phyloP scores from a whole-genome alignment of 2,329 filamentous ascomycete genomes.

The Alternaria burnsii region DNA sequence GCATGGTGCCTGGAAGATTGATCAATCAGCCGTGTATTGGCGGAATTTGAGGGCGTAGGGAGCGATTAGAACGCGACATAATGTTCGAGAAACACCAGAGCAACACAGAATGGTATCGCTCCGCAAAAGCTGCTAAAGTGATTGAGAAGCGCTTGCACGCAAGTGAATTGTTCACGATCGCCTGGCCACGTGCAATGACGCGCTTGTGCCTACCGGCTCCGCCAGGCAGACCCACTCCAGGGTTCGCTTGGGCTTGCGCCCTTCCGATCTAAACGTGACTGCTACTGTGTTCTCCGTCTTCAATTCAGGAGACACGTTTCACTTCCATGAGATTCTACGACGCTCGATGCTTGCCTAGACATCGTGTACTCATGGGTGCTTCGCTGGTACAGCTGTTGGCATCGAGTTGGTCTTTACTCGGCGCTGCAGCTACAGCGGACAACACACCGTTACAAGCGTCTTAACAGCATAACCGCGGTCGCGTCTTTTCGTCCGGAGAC shows the following conservation, averaged over 20 bases:
- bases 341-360: constrained; percentile 36
- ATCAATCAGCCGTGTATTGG: constrained; percentile 5
- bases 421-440: constrained; percentile 27
- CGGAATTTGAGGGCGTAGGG: not conserved
- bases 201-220: constrained; percentile 14
- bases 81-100: not conserved
- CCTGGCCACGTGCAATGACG: constrained; percentile 29
- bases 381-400: constrained; percentile 27
- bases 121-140: constrained; percentile 8
- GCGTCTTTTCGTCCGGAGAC: constrained; percentile 1
- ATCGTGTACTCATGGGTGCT: constrained; percentile 36
- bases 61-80: constrained; percentile 8
- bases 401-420: constrained; percentile 32
- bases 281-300: constrained; percentile 25
- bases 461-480: constrained; percentile 10
- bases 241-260: constrained; percentile 31
- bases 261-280: constrained; percentile 31
- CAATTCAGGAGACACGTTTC: constrained; percentile 40
- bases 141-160: constrained; percentile 17
- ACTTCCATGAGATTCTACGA: constrained; percentile 41
- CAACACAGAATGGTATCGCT: not conserved
- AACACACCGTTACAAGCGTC: constrained; percentile 20
- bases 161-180: constrained; percentile 31
- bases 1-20: constrained; percentile 51
- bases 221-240: constrained; percentile 19